Evolutionary conservation across 179 eudicot genomes (phyloP), one percentile per base, ranked within the genome.

Genomic region (Monotropa hypopitys): DNA sequence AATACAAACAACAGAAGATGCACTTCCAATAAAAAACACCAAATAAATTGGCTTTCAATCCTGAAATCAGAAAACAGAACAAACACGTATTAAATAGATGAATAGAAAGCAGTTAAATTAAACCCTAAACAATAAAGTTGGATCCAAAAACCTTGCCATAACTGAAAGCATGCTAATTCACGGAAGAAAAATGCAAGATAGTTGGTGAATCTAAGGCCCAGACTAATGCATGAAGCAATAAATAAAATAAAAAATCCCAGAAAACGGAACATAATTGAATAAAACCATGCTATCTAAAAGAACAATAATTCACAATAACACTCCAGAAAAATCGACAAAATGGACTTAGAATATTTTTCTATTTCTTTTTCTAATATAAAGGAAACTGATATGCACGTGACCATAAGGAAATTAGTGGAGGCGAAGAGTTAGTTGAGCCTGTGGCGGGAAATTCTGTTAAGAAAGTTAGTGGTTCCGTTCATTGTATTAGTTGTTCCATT

Each of bases 81-180:
- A 76, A 69, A 21, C 50, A 67, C 42, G 15, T 23, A 38, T 46
- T 46, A 40, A 46, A 47, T 47, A 59, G 7, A 30, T 33, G 43
- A 20, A 76, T 21, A 12, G 32, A 47, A 49, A 76, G n/a, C 46
- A 76, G 72, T 63, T 62, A 45, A 76, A 46, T 47, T 45, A 63
- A 42, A 59, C 70, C 13, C 50, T 21, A 40, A 40, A 40, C 11
- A 7, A 54, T n/a, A 56, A 74, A 38, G 67, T 21, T 7, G 11
- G 50, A 75, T 59, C 26, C 26, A 42, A 61, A 9, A 59, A 59
- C 69, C 42, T 49, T 7, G 1, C n/a, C 49, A 54, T 20, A 18
- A 61, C 42, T 26, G 7, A 43, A 43, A 42, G 1, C 6, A 28
- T 33, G 28, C 67, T 21, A 57, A 74, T 23, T 54, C 20, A 9